Evolutionary conservation across 805 yeast species (phyloP).

Genomic region (Candida sithepensis): DNA sequence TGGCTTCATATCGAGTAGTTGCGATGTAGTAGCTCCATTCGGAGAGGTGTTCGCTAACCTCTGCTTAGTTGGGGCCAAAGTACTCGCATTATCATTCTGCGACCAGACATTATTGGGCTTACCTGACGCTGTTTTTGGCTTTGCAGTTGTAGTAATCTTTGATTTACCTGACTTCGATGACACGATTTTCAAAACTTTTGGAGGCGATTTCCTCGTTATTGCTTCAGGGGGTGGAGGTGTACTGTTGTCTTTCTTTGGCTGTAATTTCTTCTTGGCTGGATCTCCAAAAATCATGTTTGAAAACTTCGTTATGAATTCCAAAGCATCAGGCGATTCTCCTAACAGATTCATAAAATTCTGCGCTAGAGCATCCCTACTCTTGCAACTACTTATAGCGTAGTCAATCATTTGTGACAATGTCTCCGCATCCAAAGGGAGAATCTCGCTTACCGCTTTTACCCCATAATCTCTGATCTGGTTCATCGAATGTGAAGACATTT

Average conservation of each 20-base stretch:
- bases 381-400: conserved; percentile 43
- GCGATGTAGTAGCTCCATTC: conserved; percentile 42
- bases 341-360: conserved; percentile 52
- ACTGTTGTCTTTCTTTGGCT: background rate
- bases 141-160: conserved; percentile 8
- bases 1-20: conserved; percentile 40
- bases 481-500: conserved; percentile 19
- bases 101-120: background rate
- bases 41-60: conserved; percentile 13
- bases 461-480: conserved; percentile 25
- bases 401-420: conserved; percentile 52
- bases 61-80: conserved; percentile 3
- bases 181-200: conserved; percentile 14
- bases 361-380: conserved; percentile 44
- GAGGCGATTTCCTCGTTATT: background rate
- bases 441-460: conserved; percentile 19
- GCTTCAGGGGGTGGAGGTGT: conserved; percentile 1
- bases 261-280: conserved; percentile 8
- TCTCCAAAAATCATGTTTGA: conserved; percentile 36
- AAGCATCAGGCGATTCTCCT: conserved; percentile 54
- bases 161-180: conserved; percentile 13
- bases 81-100: background rate
- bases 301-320: conserved; percentile 44
- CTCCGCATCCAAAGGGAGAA: conserved; percentile 59
- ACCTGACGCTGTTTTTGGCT: background rate